Base-by-base conservation (phyloP, 2,329 filamentous ascomycete genomes). In the Chaetomium strumarium region DNA sequence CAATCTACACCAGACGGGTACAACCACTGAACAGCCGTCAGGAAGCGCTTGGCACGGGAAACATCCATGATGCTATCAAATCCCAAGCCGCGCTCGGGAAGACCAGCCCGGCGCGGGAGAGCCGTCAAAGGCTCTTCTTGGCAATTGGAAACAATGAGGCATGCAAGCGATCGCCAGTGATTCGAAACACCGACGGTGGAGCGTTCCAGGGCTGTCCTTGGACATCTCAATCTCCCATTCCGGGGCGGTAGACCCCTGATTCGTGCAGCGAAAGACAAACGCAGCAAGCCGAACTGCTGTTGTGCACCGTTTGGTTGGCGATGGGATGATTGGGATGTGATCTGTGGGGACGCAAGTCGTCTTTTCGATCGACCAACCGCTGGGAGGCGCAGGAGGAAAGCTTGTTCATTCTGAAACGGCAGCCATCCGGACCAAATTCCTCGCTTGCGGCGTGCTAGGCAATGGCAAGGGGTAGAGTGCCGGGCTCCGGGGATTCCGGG, bases 161-260 rank as follows among this genome's bases (percentile, higher is more conserved):
- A 46, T 39, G 38, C 29, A 2, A 33, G 10, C 10, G 52, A 54
- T 54, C 47, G 46, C 17, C 52, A 50, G 50, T 38, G 30, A 47
- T 54, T 38, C 31, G 52, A 54, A 54, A 54, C 52, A 36, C 40
- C 37, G 4, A 24, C 3, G 12, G 52, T 43, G 47, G 52, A 39
- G 42, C 37, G 3, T 11, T 31, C 31, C 13, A 13, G 13, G 46
- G 51, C 43, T 42, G 42, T 50, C 37, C 17, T n/a, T 42, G 52
- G 46, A 14, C 43, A 50, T 54, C 52, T 16, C 47, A 54, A 54
- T 54, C 33, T 54, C 42, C 42, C 46, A 31, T 5, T 5, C 5
- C 38, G 37, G 20, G 19, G 34, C 17, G n/a, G 19, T 33, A 33
- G 20, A 37, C 40, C 41, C 49, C 20, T 37, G 34, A 52, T 13